Percentiles rank a stretch among this genome's conserved stretches.
Evolutionary conservation across 1,284 basidiomycete species (phyloP).

Genomic region (Microbotryum silenes-acaulis): DNA sequence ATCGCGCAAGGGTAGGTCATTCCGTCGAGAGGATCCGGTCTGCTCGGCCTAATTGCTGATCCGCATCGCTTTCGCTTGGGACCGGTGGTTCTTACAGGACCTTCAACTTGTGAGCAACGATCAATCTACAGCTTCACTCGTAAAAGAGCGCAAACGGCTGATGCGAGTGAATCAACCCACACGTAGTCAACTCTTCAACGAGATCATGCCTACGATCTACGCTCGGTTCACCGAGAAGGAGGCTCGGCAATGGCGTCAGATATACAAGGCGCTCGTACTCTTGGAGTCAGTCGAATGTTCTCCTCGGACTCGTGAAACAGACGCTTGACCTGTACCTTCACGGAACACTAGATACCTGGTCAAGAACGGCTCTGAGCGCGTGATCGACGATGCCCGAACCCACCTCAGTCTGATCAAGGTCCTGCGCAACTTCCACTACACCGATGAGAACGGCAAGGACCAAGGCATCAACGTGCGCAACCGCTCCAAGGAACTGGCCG

Average conservation of each 20-base stretch:
- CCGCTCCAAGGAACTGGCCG: conserved; percentile 81
- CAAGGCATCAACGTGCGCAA: conserved; percentile 98
- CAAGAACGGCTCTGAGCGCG: conserved; percentile 96
- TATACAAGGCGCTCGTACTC: conserved; percentile 64
- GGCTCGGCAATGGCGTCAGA: conserved; percentile 95
- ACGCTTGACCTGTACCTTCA: conserved; percentile 77
- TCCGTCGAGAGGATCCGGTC: background rate
- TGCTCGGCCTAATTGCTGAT: background rate
- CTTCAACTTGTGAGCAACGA: conserved; percentile 69
- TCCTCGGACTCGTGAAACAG: background rate
- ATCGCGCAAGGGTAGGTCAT: conserved; percentile 80
- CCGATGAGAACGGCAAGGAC: conserved; percentile 97
- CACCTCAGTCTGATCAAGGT: conserved; percentile 96
- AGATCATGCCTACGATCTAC: conserved; percentile 98
- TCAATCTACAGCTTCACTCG: background rate
- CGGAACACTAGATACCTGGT: conserved; percentile 62
- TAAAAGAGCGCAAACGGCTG: no score
- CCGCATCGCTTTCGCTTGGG: background rate
- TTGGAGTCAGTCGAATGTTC: conserved; percentile 42
- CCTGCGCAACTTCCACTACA: conserved; percentile 95
- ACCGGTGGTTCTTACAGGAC: conserved; percentile 50
- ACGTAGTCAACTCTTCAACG: conserved; percentile 89
- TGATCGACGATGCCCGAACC: conserved; percentile 92
- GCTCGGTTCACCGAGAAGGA: conserved; percentile 72
- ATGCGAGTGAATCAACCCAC: background rate